phyloP scores from a whole-genome alignment of 805 yeast genomes.

The Candida dajiaensis region DNA sequence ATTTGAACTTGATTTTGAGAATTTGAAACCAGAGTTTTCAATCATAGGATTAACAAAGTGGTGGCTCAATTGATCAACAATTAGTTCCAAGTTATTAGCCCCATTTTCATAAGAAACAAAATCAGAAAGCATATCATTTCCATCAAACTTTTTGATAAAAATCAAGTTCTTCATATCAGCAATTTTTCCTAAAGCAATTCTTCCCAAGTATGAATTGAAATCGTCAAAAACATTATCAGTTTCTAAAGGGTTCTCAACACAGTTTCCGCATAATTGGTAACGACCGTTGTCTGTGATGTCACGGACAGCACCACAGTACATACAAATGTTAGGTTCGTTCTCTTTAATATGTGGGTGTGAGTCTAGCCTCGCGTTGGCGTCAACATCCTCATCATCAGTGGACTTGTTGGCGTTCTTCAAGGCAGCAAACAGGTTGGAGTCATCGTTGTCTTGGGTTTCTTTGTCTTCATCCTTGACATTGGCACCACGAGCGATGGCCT shows the following conservation, averaged over 20 bases:
- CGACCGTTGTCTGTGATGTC: constrained; percentile 23
- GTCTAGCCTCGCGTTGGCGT: not conserved
- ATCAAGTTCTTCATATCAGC: constrained; percentile 17
- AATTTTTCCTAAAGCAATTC: constrained; percentile 13
- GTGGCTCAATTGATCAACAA: constrained; percentile 11
- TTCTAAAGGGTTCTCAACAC: constrained; percentile 22
- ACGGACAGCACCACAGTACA: constrained; percentile 21
- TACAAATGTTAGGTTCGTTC: constrained; percentile 12
- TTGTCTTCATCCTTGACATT: constrained; percentile 1
- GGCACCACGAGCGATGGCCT: constrained; percentile 6
- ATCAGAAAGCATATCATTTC: constrained; percentile 13
- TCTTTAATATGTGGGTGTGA: not conserved
- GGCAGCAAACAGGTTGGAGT: constrained; percentile 13
- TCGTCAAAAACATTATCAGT: constrained; percentile 20
- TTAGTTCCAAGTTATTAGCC: constrained; percentile 11
- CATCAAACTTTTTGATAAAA: constrained; percentile 14
- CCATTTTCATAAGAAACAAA: constrained; percentile 10
- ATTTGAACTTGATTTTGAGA: constrained; percentile 18
- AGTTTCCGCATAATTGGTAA: constrained; percentile 21
- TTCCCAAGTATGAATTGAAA: constrained; percentile 13
- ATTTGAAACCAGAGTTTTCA: constrained; percentile 19
- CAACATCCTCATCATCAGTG: not conserved
- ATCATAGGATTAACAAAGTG: constrained; percentile 15
- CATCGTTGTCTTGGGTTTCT: constrained; percentile 6
- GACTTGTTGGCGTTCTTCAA: constrained; percentile 10